Conservation (phyloP, 768 basidiomycete genomes). For the Suillus weaverae region DNA sequence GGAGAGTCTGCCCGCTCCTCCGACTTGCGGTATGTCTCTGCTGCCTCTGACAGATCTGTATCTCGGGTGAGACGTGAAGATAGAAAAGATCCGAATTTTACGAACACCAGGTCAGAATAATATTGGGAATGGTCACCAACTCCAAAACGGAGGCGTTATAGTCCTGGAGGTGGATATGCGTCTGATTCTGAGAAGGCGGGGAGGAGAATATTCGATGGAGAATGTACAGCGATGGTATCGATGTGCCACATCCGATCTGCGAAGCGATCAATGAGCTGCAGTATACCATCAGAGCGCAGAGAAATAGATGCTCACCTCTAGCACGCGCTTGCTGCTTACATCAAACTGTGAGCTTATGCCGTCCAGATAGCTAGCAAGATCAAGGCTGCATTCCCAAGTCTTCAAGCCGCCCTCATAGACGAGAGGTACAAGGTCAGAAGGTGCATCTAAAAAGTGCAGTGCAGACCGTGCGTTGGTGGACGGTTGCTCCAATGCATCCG, state of each 20-base stretch:
- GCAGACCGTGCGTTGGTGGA: slow-evolving; percentile 29
- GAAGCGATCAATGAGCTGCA: background rate
- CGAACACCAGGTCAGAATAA: slow-evolving; percentile 82
- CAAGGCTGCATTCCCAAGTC: slow-evolving; percentile 96
- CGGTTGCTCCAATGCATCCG: slow-evolving; percentile 25
- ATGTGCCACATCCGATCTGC: slow-evolving; percentile 93
- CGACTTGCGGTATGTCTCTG: slow-evolving; percentile 43
- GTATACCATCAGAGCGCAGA: background rate
- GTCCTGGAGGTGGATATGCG: slow-evolving; percentile 81
- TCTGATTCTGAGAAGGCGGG: slow-evolving; percentile 29
- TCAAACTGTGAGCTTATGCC: slow-evolving; percentile 25
- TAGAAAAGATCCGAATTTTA: slow-evolving; percentile 11
- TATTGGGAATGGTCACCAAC: slow-evolving; percentile 77
- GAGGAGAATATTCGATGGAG: slow-evolving; percentile 59
- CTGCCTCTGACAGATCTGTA: slow-evolving; percentile 63
- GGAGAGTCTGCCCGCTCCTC: slow-evolving; percentile 32
- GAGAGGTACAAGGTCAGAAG: slow-evolving; percentile 88
- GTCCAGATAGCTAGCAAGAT: slow-evolving; percentile 72
- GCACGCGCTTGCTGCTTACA: slow-evolving; percentile 50
- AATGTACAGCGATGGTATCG: slow-evolving; percentile 76
- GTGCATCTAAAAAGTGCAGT: slow-evolving; percentile 71
- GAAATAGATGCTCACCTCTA: slow-evolving; percentile 58
- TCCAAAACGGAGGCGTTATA: slow-evolving; percentile 84
- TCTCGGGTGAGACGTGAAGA: background rate
- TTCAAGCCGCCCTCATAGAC: slow-evolving; percentile 96